Base-by-base conservation (phyloP, 805 yeast species). In the Jamesozyma hellenica region DNA sequence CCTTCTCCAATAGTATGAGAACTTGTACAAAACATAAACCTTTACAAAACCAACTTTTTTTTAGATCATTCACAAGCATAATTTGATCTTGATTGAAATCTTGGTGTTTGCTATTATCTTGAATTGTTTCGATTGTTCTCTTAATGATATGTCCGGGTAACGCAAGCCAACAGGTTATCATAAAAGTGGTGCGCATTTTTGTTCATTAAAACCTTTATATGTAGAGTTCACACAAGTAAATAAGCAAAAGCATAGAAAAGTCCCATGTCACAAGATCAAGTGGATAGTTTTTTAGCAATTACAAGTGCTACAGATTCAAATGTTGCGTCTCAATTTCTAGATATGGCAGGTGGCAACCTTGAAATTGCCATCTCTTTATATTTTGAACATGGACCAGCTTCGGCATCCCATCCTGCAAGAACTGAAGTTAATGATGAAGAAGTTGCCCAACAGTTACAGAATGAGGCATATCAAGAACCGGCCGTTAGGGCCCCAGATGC, bases 341-440 rank as follows among this genome's bases (percentile, higher is more conserved):
- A 80, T 19, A 77, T 90, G 65, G 72, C 90, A 4, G 87, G 80
- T 36, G 76, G 77, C 34, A 75, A 85, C 56, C 56, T 90, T 27
- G 95, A 88, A 42, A 73, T 77, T 16, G 97, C 98, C 0, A 83
- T 92, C 7, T 76, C 86, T 12, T 65, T 92, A 33, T 92, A 65
- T 60, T 79, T 82, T 63, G 97, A 92, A 48, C 72, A 71, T 48
- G 79, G 79, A 21, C 61, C 67, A 11, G 44, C 42, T 38, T 48
- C 56, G 0, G 38, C 38, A 43, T 35, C 43, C 32, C 38, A 39
- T 34, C 23, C 25, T 23, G 23, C 29, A 32, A 35, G 29, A 28
- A 33, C 34, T 13, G n/a, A 15, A 13, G 32, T 35, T 15, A 42
- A 44, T 10, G 19, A 28, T 2, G 78, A 72, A 48, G 75, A 69